Conservation (phyloP, 179 eudicot genomes). For the Carnegiea gigantea region DNA sequence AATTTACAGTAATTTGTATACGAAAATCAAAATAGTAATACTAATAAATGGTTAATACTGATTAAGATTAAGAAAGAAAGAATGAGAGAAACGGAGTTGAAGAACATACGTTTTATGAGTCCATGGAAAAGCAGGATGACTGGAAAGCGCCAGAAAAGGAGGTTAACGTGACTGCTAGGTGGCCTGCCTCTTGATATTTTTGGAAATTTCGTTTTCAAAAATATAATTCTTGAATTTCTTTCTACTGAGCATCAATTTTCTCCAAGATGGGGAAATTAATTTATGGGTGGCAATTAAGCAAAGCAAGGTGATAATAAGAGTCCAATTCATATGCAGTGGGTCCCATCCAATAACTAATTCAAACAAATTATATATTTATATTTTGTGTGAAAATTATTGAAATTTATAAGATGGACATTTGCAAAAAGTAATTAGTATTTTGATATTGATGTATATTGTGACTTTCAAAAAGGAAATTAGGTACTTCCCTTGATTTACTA, state of each 20-base stretch:
- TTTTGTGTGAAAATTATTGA: no score
- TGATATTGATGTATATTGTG: neutral
- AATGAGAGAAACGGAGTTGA: neutral
- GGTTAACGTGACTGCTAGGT: neutral
- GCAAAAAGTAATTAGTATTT: neutral
- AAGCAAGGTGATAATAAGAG: no score
- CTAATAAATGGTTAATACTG: neutral
- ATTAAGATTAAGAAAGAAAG: neutral
- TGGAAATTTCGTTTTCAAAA: neutral
- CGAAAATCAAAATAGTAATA: neutral
- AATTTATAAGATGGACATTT: no score
- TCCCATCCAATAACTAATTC: no score
- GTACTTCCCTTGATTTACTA: no score
- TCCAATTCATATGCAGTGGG: no score
- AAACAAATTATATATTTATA: no score
- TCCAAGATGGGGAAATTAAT: neutral
- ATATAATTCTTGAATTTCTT: neutral
- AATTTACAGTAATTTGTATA: neutral
- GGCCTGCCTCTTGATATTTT: neutral
- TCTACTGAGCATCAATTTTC: neutral
- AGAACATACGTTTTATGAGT: neutral
- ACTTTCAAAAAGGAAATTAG: neutral
- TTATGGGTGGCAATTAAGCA: neutral
- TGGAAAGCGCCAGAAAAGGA: neutral
- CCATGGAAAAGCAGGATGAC: neutral